Evolutionary conservation across 257 asterid species (phyloP), one percentile per base, ranked within the genome.

Genomic region (Solanum stenotomum): DNA sequence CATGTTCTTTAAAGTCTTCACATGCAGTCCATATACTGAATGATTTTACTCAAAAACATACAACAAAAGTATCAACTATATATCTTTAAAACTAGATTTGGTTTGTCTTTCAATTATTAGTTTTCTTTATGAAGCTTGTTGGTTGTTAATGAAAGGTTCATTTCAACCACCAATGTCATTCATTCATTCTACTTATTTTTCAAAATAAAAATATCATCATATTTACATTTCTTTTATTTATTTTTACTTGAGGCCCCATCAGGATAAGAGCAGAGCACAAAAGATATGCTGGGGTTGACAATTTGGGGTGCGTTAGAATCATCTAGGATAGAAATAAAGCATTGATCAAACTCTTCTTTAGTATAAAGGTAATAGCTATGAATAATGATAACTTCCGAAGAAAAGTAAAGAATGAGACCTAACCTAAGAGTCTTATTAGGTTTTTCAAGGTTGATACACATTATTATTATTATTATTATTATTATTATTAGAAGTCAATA

Each of bases 91-190:
- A 44, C 25, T 46, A 44, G 85, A 81, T 81, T 81, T 81, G 68
- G 25, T 81, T 81, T 81, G 85, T 81, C 42, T 46, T 81, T 46
- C 85, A 65, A 46, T 46, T 81, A 81, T 81, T 46, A 44, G 85
- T 46, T 81, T 81, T 81, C 68, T 81, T 81, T 46, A 81, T 81
- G 85, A 46, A 81, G 85, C 85, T 46, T 79, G 85, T 79, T 81
- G 85, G 85, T 81, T 52, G 85, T 81, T 81, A 46, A 81, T 27
- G 85, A 81, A 44, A 52, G 85, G 20, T 49, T 65, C 42, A 49
- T 49, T 81, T 81, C 85, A 81, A 81, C 85, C 42, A 20, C 68
- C 68, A 9, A 31, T 29, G 63, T 3, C n/a, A 29, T 81, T 81
- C 29, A 27, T 8, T 81, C 29, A 44, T 8, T 81, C 68, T 81